Conservation (phyloP, 164 flowering plant genomes). For the Buxus sempervirens region DNA sequence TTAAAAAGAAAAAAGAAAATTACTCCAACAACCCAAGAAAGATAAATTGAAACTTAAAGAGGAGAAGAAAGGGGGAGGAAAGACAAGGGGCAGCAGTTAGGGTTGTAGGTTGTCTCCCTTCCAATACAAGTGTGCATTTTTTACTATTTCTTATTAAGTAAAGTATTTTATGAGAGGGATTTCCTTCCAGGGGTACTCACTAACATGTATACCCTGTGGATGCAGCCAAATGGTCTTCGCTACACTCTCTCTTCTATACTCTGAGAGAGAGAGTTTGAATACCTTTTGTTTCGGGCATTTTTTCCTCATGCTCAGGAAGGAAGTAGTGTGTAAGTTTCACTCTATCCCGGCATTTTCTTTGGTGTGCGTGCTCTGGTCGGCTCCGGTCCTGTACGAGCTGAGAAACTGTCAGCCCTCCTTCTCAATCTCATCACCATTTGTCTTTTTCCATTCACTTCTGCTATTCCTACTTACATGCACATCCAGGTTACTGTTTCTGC, state of each 20-base stretch:
- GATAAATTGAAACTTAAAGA: neutral
- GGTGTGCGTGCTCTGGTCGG: conserved; percentile 58
- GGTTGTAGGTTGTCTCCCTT: conserved; percentile 36
- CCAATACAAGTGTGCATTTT: conserved; percentile 1
- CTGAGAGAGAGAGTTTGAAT: no score
- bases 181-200: no score
- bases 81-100: conserved; percentile 28
- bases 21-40: conserved; percentile 10
- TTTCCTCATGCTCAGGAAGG: conserved; percentile 26
- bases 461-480: neutral
- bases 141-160: neutral
- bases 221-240: no score
- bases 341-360: conserved; percentile 48
- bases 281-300: neutral
- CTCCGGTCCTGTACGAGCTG: conserved; percentile 27
- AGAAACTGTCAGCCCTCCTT: conserved; percentile 9
- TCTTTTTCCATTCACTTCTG: neutral
- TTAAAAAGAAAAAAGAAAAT: neutral
- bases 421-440: conserved; percentile 13
- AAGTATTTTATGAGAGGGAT: no score
- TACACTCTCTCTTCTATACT: no score
- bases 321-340: conserved; percentile 17
- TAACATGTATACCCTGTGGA: no score
- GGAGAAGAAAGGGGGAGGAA: neutral
- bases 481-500: conserved; percentile 17